Evolutionary conservation across 495 filamentous ascomycete genomes (phyloP), one percentile per base, ranked within the genome.

Genomic region (Amniculicola lignicola): DNA sequence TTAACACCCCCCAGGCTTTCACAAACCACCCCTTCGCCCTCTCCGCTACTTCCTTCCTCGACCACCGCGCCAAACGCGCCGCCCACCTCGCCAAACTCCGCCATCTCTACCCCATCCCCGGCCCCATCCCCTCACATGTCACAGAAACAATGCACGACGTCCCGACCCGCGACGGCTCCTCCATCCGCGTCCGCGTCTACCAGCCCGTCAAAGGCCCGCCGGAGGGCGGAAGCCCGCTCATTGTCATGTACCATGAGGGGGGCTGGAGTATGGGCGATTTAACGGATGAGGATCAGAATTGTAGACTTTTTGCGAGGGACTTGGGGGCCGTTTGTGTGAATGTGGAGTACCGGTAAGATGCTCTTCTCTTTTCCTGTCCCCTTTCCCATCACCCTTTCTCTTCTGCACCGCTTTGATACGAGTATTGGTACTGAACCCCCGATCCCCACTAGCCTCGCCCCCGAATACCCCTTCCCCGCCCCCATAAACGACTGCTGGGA

Each of bases 261-360:
- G 63, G 63, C 0, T 66, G 58, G 58, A 23, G 54, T 19, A 54
- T 66, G 54, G 63, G 63, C 11, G 59, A 63, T 39, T 24, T 66
- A 24, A 62, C 47, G 0, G 54, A 66, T 24, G 63, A 66, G 42
- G 59, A 63, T 37, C 29, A 55, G 37, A 61, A 63, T 24, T 66
- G 63, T 38, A 43, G 63, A 15, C 51, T 59, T 54, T 63, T 59
- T 44, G 39, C 49, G 1, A 16, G 51, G 29, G 59, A 62, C 10
- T 29, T 66, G 18, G 60, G 60, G 3, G 36, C 21, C 44, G 54
- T 66, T n/a, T 57, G 52, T 38, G 48, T 66, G 2, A 66, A 66
- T 57, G 59, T 66, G 11, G 59, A 63, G 33, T 66, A 66, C 31
- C 15, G 62, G 62, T 61, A 40, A 4, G 35, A 7, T 23, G 11